A percentile compares a stretch with the other conserved stretches of the same genome.
phyloP scores from a whole-genome alignment of 2,329 filamentous ascomycete genomes.

The Ramularia endophylla region DNA sequence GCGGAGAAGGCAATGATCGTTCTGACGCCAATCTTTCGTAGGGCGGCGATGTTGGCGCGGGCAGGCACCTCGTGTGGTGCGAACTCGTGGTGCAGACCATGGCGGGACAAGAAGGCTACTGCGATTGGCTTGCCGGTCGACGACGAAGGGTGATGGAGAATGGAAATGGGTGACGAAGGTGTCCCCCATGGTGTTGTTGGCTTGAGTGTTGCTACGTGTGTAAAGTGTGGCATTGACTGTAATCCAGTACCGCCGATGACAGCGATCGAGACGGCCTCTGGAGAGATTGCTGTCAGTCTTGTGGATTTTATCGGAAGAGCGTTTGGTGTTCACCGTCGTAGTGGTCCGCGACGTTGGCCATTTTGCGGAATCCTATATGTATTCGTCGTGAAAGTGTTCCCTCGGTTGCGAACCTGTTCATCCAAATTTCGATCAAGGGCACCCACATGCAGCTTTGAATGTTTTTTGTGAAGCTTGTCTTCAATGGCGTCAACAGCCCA shows the following conservation, averaged over 20 bases:
- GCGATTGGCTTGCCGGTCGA: conserved; percentile 55
- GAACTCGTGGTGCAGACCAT: conserved; percentile 81
- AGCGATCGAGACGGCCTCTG: conserved; percentile 46
- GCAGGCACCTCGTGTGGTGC: conserved; percentile 93
- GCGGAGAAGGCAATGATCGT: conserved; percentile 92
- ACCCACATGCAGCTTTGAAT: no score
- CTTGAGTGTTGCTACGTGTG: conserved; percentile 71
- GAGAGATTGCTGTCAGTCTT: conserved; percentile 2
- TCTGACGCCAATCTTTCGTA: conserved; percentile 82
- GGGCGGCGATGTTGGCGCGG: conserved; percentile 96
- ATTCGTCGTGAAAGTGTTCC: conserved; percentile 12
- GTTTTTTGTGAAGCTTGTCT: no score
- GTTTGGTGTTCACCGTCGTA: conserved; percentile 24
- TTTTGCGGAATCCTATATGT: conserved; percentile 31
- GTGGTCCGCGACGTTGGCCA: conserved; percentile 30
- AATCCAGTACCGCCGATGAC: conserved; percentile 75
- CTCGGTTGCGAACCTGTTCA: no score
- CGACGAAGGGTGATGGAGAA: conserved; percentile 78
- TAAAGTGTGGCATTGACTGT: conserved; percentile 78
- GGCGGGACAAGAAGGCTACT: conserved; percentile 88
- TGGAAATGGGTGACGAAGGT: conserved; percentile 70
- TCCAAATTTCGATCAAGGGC: no score
- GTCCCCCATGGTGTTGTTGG: conserved; percentile 81
- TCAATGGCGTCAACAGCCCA: no score
- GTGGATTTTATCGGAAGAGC: background rate